Evolutionary conservation across 1,284 basidiomycete species (phyloP), one percentile per base, ranked within the genome.

Genomic region (Mycena sp.): DNA sequence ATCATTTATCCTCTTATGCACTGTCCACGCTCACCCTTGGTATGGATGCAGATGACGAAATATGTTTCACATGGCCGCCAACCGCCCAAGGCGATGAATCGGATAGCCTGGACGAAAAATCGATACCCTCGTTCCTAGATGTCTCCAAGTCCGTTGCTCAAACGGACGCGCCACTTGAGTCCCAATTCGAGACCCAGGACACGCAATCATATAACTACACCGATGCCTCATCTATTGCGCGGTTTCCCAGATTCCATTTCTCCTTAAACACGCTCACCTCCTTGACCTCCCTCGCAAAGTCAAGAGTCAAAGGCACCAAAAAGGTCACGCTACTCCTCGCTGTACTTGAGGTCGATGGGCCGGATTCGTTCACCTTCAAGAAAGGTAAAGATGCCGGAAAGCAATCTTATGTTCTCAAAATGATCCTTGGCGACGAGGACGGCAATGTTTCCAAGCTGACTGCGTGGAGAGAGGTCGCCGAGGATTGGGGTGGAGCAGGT

Each of bases 401-500:
- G 61, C 84, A 90, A 64, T 84, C 91, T 0, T 83, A 82, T 0
- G 71, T 93, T 28, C 74, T 92, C 40, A 89, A 86, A 68, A 77
- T 92, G 67, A 83, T 93, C 45, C 73, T 92, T 17, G 87, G 88
- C 4, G 89, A 92, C 67, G 89, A 90, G 56, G 82, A 83, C 23
- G 88, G 88, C 2, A 80, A 76, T 0, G 80, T 93, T 4, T 86
- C 86, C 68, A 91, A 87, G 74, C 72, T 93, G 14, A 88, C 88
- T 6, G 90, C 87, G 3, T 93, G 92, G 92, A 80, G 91, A 55
- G 88, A 91, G 55, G 77, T 83, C 4, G 91, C 91, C 9, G 88
- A 92, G 45, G 73, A 73, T 0, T 93, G 91, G 92, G 88, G 87
- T 52, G 88, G 80, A 72, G 32, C 73, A 83, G n/a, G 89, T 68